Conservation (phyloP, 2,329 filamentous ascomycete genomes). For the Harringtonia lauricola region DNA sequence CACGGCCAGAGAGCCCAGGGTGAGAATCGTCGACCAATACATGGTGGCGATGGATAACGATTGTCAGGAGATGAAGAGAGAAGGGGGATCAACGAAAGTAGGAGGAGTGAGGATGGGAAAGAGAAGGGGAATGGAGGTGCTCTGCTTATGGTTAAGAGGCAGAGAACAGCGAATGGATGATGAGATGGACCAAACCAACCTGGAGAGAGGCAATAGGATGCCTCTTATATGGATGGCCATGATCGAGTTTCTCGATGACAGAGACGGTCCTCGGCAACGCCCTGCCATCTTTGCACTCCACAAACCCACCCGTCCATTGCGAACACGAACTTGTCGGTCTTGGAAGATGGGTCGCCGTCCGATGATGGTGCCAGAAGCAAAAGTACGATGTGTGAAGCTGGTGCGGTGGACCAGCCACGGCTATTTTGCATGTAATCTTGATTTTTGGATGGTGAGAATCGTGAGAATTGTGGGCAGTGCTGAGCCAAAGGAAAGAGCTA, state of each 20-base stretch:
- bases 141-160: neutral
- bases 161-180: neutral
- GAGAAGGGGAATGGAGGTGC: neutral
- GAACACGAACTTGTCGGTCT: neutral
- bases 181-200: neutral
- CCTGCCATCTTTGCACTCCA: neutral
- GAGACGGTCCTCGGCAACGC: neutral
- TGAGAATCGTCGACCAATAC: conserved; percentile 8
- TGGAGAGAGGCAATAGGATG: neutral
- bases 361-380: no score
- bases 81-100: neutral
- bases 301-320: neutral
- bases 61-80: neutral
- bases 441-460: no score
- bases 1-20: conserved; percentile 6
- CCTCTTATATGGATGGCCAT: neutral
- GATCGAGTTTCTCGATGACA: neutral
- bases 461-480: no score
- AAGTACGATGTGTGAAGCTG: no score
- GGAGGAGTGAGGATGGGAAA: neutral
- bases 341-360: no score
- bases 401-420: no score
- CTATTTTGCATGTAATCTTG: no score
- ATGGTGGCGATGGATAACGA: conserved; percentile 1
- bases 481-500: no score